Evolutionary conservation across 768 basidiomycete genomes (phyloP).

Genomic region (Suillus fuscotomentosus): DNA sequence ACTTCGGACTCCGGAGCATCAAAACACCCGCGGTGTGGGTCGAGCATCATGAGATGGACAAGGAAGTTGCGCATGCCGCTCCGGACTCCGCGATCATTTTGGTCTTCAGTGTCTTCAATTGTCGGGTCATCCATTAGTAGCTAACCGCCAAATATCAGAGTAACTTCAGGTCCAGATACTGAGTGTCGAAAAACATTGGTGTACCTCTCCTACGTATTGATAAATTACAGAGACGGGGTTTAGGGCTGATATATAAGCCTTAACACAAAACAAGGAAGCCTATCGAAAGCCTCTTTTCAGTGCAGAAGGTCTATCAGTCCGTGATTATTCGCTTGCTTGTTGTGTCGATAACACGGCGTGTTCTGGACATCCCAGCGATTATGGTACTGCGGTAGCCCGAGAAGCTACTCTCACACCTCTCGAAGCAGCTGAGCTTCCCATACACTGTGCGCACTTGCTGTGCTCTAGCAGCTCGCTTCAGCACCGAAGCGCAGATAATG

Average conservation of each 20-base stretch:
- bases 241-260: neutral
- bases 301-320: neutral
- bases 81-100: neutral
- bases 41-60: neutral
- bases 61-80: neutral
- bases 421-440: neutral
- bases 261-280: neutral
- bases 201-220: neutral
- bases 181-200: neutral
- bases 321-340: slow-evolving; percentile 1
- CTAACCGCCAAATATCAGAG: neutral
- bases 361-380: slow-evolving; percentile 2
- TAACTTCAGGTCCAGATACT: neutral
- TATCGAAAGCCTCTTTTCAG: neutral
- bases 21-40: neutral
- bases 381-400: slow-evolving; percentile 6
- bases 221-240: neutral
- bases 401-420: slow-evolving; percentile 2
- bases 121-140: neutral
- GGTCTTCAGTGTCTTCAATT: neutral
- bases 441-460: neutral
- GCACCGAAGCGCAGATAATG: neutral
- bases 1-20: neutral
- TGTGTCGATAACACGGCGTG: slow-evolving; percentile 1
- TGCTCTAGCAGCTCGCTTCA: neutral